Evolutionary conservation across 306 rosid genomes (phyloP), one percentile per base, ranked within the genome.

Genomic region (Lathyrus sativus): DNA sequence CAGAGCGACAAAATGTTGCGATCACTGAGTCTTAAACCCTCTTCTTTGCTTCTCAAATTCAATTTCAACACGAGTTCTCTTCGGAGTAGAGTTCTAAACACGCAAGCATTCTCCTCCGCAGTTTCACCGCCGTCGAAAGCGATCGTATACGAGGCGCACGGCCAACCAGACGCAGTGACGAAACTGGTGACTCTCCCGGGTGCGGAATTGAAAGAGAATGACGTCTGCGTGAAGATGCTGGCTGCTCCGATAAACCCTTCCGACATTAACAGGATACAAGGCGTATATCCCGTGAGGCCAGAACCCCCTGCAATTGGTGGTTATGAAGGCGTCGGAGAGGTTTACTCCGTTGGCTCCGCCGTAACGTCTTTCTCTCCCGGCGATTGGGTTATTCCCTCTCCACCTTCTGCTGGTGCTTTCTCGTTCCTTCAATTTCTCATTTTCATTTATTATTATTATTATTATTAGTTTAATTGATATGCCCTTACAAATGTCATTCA

Each of bases 211-310:
- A 90, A 79, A 59, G 86, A 85, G 74, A 88, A 85, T 14, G 96
- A 92, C 1, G 91, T 92, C 15, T 92, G 98, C 28, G 96, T 92
- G 29, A 90, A 81, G 81, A 92, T 92, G 91, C 76, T 92, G 1
- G 96, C 93, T 1, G 86, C 98, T 71, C 98, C 96, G 1, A 90
- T 92, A 46, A 93, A 90, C 51, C 98, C 98, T 31, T 88, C 95
- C 6, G 96, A 93, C 70, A 85, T 93, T 41, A 93, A 93, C 11
- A 83, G 96, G 12, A 90, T 92, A 4, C 91, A 93, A 82, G 98
- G 98, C 44, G 96, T 93, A 4, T 93, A 93, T 70, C 97, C 96
- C 0, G 95, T 93, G 83, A 80, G 91, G 76, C 98, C 96, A 11
- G 79, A 85, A 39, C 87, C 78, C 17, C 98, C 98, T 3, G 97